These are phyloP conservation scores for Aureobasidium sp. DNA, from an alignment of 2,329 filamentous ascomycete genomes.

Conservation along the genomic window DNA sequence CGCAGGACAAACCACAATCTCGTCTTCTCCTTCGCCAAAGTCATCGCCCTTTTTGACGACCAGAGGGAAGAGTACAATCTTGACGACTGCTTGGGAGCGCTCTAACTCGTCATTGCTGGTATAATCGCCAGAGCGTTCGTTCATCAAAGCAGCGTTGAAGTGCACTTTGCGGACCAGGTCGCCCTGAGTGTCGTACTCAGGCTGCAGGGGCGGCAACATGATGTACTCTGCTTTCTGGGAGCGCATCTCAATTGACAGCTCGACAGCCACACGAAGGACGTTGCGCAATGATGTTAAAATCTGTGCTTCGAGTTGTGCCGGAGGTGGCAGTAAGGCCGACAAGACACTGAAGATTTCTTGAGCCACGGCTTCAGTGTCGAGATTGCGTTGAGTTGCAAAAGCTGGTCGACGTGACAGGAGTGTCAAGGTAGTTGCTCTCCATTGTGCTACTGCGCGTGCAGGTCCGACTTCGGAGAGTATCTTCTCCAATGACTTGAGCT, in stretches of 20 bases:
- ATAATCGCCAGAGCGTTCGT: conserved; percentile 69
- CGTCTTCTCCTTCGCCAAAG: conserved; percentile 75
- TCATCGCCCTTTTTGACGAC: conserved; percentile 96
- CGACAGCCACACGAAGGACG: conserved; percentile 81
- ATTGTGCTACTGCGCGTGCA: conserved; percentile 81
- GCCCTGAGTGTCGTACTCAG: conserved; percentile 89
- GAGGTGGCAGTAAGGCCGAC: conserved; percentile 76
- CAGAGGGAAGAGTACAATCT: conserved; percentile 88
- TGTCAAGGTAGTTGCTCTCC: conserved; percentile 91
- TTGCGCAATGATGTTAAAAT: conserved; percentile 78
- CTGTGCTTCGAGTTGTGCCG: conserved; percentile 68
- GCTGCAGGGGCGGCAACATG: conserved; percentile 92
- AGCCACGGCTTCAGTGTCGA: conserved; percentile 93
- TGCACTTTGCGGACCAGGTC: conserved; percentile 79
- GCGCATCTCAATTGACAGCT: conserved; percentile 92
- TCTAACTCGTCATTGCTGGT: conserved; percentile 74
- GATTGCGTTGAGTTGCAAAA: conserved; percentile 75
- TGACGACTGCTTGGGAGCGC: conserved; percentile 65
- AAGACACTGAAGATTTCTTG: conserved; percentile 82
- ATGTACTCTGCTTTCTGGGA: conserved; percentile 95
- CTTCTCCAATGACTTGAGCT: conserved; percentile 93
- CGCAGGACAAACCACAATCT: conserved; percentile 90
- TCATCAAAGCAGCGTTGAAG: conserved; percentile 94
- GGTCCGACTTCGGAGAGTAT: conserved; percentile 82
- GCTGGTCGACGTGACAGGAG: conserved; percentile 69